Percentiles rank a stretch among this genome's conserved stretches.
These are phyloP conservation scores for Heliamphora exappendiculata DNA, from an alignment of 148 eudicot genomes.

Conservation along the genomic window DNA sequence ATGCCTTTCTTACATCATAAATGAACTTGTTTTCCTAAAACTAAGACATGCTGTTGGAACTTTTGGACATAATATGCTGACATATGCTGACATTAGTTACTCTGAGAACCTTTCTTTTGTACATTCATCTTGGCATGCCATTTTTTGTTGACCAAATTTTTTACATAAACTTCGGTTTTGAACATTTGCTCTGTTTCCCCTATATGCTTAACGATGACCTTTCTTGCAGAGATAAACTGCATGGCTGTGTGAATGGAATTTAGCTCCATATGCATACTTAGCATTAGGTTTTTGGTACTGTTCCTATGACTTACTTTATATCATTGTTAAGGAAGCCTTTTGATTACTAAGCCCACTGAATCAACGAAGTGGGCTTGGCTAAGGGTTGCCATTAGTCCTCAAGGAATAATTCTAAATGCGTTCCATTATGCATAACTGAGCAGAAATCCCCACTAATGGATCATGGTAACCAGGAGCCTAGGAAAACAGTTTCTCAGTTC, in stretches of 20 bases:
- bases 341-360: not conserved
- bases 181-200: not conserved
- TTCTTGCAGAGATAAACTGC: not conserved
- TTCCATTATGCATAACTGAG: not conserved
- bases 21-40: not conserved
- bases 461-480: not conserved
- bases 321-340: not conserved
- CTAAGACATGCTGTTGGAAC: not conserved
- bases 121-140: not conserved
- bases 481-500: not conserved
- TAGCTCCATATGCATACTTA: not conserved
- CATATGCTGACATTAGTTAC: too few relatives aligned
- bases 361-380: slow-evolving; percentile 4
- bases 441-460: not conserved
- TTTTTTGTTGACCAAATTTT: slow-evolving; percentile 19
- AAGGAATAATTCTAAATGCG: not conserved
- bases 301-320: not conserved
- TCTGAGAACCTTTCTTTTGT: too few relatives aligned
- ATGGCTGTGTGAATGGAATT: not conserved
- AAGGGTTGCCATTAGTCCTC: not conserved
- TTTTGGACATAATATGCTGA: too few relatives aligned
- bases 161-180: too few relatives aligned
- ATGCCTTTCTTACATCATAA: not conserved
- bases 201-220: not conserved
- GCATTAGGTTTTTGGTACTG: not conserved